These are phyloP conservation scores for Suillus subalutaceus DNA, from an alignment of 768 basidiomycete species.

Conservation along the genomic window DNA sequence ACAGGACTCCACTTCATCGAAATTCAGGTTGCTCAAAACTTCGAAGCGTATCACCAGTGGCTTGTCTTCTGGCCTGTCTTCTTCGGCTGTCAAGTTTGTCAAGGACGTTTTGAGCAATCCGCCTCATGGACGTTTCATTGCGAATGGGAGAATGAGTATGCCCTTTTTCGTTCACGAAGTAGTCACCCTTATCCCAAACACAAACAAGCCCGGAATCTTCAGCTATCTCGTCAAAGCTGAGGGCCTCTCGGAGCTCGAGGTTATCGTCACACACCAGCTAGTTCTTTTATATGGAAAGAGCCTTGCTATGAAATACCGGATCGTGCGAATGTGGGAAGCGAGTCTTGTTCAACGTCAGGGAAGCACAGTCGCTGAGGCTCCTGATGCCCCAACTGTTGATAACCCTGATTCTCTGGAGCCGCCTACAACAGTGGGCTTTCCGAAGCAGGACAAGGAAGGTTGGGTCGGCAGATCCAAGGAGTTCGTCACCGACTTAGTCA, in stretches of 20 bases:
- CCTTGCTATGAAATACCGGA: constrained; percentile 9
- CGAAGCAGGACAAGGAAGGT: background rate
- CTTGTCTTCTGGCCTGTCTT: constrained; percentile 24
- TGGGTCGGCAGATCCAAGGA: constrained; percentile 8
- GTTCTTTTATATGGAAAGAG: constrained; percentile 7
- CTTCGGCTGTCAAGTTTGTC: constrained; percentile 17
- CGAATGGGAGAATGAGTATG: constrained; percentile 30
- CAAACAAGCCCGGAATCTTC: constrained; percentile 2
- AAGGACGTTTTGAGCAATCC: constrained; percentile 25
- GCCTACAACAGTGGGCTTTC: background rate
- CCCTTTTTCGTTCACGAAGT: constrained; percentile 16
- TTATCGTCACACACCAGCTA: constrained; percentile 20
- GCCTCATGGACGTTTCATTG: constrained; percentile 32
- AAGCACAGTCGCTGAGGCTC: background rate
- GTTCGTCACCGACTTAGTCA: background rate
- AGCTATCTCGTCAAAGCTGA: constrained; percentile 26
- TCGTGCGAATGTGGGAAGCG: constrained; percentile 27
- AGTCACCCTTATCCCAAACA: background rate
- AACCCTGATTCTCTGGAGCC: background rate
- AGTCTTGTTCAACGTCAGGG: background rate
- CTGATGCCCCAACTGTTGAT: background rate
- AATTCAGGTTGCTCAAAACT: constrained; percentile 16
- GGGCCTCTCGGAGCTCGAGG: constrained; percentile 18
- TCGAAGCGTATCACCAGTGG: constrained; percentile 16
- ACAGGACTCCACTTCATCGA: constrained; percentile 4